Base-by-base conservation (phyloP, 1,139 yeast species). In the Fermentozyma sake region DNA sequence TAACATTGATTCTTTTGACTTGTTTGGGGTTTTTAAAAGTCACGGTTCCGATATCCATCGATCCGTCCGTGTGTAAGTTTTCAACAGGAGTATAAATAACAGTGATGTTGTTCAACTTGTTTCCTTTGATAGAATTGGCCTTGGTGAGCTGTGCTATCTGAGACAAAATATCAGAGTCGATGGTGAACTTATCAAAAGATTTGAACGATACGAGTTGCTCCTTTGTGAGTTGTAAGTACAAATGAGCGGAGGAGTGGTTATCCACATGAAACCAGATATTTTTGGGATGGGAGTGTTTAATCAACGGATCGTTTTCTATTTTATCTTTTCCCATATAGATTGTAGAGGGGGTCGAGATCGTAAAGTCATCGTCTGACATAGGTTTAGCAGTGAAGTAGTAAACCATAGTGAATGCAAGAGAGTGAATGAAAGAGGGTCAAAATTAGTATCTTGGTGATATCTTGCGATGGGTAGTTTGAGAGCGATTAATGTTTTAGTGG, bases 211-310 rank as follows among this genome's bases (percentile, higher is more conserved):
- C 48, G 23, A 47, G 43, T 21, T 66, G 72, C 12, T 67, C 67
- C 10, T 60, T 64, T 3, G 56, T 54, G 18, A 81, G 55, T 31
- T 85, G 72, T 17, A 83, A 55, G 44, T 85, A 85, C n/a, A 85
- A 68, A 50, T 85, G 95, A 0, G 93, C 94, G 23, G 89, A 79
- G 7, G 89, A 79, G 30, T 77, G 65, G 41, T 80, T 81, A 44
- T 83, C 93, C 6, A 80, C 89, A 51, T 84, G 95, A 46, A 85
- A 84, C 93, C 95, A 85, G 6, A 82, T 60, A 47, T 82, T 83
- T 34, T 72, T 74, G 10, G 78, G 79, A 39, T 74, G 68, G 0
- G 91, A 86, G 45, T 76, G 70, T 46, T 76, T 77, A 33, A 85
- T 79, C 33, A 85, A 57, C 14, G 76, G 72, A 44, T 82, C 94